These are phyloP conservation scores for Pythium oligandrum DNA, from an alignment of 352 stramenopile species.

Conservation along the genomic window DNA sequence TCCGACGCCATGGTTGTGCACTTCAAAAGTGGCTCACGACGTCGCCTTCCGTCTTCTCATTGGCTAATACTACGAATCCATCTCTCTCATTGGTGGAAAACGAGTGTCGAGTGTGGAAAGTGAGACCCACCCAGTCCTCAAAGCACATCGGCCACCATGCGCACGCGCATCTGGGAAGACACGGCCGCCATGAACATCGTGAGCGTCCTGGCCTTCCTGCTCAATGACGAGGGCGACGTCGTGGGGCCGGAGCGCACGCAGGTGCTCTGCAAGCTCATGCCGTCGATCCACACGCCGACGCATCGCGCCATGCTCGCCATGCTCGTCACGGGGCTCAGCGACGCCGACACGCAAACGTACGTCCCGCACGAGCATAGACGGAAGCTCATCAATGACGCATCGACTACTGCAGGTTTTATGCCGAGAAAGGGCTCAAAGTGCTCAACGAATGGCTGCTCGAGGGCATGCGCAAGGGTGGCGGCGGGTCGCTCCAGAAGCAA, in stretches of 20 bases:
- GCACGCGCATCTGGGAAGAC: slow-evolving; percentile 76
- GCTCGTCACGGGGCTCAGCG: slow-evolving; percentile 62
- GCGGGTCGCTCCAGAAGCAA: slow-evolving; percentile 54
- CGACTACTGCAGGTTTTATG: slow-evolving; percentile 49
- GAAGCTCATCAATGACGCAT: too few species aligned
- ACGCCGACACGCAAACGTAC: slow-evolving; percentile 64
- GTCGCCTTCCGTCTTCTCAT: background rate
- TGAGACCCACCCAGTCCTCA: background rate
- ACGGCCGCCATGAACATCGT: slow-evolving; percentile 70
- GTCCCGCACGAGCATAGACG: background rate
- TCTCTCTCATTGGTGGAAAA: slow-evolving; percentile 9
- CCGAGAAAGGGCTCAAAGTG: slow-evolving; percentile 62
- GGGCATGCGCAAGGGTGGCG: slow-evolving; percentile 29
- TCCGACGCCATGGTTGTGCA: slow-evolving; percentile 41
- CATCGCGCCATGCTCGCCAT: slow-evolving; percentile 76
- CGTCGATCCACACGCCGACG: slow-evolving; percentile 73
- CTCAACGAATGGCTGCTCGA: slow-evolving; percentile 71
- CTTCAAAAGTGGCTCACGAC: too few species aligned
- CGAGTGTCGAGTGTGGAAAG: too few species aligned
- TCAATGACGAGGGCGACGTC: slow-evolving; percentile 80
- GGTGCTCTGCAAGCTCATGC: slow-evolving; percentile 80
- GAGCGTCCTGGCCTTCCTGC: slow-evolving; percentile 74
- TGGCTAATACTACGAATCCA: slow-evolving; percentile 3
- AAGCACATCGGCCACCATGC: slow-evolving; percentile 29
- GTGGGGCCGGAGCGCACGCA: slow-evolving; percentile 67